phyloP scores from a whole-genome alignment of 179 eudicot species.

The Sideroxylon spinosum region DNA sequence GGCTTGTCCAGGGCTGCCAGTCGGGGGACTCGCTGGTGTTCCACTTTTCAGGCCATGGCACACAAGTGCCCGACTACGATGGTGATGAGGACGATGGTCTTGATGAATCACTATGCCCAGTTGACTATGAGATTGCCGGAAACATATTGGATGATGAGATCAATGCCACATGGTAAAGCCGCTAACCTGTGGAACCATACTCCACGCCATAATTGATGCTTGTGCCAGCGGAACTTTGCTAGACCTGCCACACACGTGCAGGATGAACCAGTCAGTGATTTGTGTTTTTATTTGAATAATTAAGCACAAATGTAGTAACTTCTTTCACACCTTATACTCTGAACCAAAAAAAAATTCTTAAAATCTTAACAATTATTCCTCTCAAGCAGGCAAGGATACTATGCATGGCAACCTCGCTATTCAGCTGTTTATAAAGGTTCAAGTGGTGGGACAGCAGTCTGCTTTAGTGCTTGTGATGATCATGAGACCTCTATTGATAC shows the following conservation, averaged over 20 bases:
- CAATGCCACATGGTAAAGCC: constrained; percentile 32
- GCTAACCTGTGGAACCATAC: constrained; percentile 29
- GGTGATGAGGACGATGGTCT: constrained; percentile 33
- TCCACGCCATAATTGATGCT: constrained; percentile 37
- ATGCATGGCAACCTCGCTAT: constrained; percentile 22
- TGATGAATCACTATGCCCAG: constrained; percentile 28
- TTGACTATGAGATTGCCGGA: constrained; percentile 24
- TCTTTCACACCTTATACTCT: background rate
- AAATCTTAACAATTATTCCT: background rate
- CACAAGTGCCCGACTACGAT: constrained; percentile 16
- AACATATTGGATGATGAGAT: constrained; percentile 32
- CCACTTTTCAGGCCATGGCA: constrained; percentile 35
- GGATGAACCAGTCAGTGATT: constrained; percentile 20
- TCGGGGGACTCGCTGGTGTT: constrained; percentile 36
- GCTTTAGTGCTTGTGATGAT: constrained; percentile 35
- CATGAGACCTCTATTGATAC: constrained; percentile 32
- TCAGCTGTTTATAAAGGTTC: constrained; percentile 26
- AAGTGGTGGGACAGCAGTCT: constrained; percentile 14
- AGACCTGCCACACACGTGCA: constrained; percentile 32
- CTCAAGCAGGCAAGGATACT: constrained; percentile 25
- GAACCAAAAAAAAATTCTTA: background rate
- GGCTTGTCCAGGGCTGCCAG: constrained; percentile 29
- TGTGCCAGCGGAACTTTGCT: constrained; percentile 36
- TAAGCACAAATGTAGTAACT: background rate
- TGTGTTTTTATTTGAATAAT: background rate